These are phyloP conservation scores for Dictyostelium firmibasis DNA, from an alignment of 78 protist genomes.

Conservation along the genomic window DNA sequence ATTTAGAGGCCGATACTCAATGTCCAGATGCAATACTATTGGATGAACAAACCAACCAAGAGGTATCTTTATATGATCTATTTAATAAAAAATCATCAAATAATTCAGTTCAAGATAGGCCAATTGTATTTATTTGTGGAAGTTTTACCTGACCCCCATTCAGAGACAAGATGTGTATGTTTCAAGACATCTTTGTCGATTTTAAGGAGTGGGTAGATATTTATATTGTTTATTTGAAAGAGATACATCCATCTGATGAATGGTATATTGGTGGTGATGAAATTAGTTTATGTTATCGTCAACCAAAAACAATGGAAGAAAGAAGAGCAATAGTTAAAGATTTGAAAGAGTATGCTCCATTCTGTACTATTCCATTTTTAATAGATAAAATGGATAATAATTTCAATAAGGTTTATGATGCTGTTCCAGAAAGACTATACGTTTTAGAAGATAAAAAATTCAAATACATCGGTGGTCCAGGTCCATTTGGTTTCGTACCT, in stretches of 20 bases:
- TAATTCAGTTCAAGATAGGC: not conserved
- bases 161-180: constrained; percentile 53
- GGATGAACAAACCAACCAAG: not conserved
- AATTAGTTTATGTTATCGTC: constrained; percentile 16
- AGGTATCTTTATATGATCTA: constrained; percentile 3
- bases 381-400: constrained; percentile 51
- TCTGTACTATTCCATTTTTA: constrained; percentile 13
- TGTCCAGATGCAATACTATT: constrained; percentile 42
- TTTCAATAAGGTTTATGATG: constrained; percentile 39
- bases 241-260: constrained; percentile 72
- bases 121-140: constrained; percentile 52
- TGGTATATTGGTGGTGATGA: constrained; percentile 68
- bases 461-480: constrained; percentile 67
- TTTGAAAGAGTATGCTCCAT: constrained; percentile 41
- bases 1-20: not conserved
- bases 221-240: constrained; percentile 49
- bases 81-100: not conserved
- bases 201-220: not conserved
- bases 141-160: constrained; percentile 69
- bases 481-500: constrained; percentile 60
- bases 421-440: constrained; percentile 57
- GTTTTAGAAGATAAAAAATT: constrained; percentile 47
- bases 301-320: constrained; percentile 51
- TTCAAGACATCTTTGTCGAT: constrained; percentile 14
- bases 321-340: not conserved